phyloP scores from a whole-genome alignment of 148 eudicot species.

The Silene latifolia region DNA sequence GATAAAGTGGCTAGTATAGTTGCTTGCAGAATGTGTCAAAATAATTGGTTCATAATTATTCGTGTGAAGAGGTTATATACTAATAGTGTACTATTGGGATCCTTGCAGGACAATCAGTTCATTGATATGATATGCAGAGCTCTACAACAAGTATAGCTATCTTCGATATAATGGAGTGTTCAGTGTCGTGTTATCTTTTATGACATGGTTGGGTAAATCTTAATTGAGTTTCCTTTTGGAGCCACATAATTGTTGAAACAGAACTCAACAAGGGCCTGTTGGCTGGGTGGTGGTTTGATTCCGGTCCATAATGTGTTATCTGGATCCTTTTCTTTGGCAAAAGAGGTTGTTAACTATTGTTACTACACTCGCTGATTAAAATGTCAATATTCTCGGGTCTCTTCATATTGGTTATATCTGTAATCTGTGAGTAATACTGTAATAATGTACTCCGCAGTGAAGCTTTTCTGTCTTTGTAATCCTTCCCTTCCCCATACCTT shows the following conservation, averaged over 20 bases:
- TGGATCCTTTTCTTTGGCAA: background rate
- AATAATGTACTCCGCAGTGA: conserved; percentile 4
- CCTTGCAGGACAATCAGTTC: conserved; percentile 68
- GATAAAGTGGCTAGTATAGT: background rate
- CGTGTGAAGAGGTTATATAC: background rate
- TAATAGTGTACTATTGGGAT: background rate
- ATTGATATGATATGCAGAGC: conserved; percentile 79
- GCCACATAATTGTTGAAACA: conserved; percentile 8
- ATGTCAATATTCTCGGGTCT: conserved; percentile 22
- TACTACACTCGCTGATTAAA: conserved; percentile 14
- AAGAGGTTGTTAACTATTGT: conserved; percentile 3
- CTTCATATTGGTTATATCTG: conserved; percentile 13
- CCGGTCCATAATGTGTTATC: conserved; percentile 8
- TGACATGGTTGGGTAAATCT: conserved; percentile 9
- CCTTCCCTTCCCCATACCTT: background rate
- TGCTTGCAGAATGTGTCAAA: background rate
- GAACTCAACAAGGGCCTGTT: conserved; percentile 5
- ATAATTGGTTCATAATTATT: background rate
- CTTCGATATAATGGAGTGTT: too few species aligned
- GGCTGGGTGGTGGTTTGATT: background rate
- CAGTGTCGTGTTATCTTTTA: background rate
- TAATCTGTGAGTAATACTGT: conserved; percentile 11
- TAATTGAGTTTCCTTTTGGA: conserved; percentile 9
- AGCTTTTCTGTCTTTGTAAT: conserved; percentile 13
- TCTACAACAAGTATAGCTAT: conserved; percentile 39